Conservation (phyloP, 1,284 basidiomycete species). For the Filobasidium uniguttulatum region DNA sequence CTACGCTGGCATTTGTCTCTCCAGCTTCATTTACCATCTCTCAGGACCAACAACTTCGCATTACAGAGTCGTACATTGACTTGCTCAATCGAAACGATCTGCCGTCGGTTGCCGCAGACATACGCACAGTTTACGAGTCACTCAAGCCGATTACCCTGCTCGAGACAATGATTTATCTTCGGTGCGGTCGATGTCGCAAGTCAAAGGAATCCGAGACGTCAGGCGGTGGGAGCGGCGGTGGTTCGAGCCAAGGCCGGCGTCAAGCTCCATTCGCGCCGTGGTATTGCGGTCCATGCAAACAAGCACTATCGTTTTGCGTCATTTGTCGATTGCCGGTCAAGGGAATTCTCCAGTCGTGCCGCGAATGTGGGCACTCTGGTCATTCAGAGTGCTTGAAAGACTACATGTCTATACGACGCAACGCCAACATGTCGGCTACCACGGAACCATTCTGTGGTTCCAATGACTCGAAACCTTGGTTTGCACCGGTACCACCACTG, state of each 20-base stretch:
- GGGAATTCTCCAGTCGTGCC: conserved; percentile 4
- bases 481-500: background rate
- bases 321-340: conserved; percentile 13
- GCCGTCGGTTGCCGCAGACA: conserved; percentile 7
- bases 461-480: background rate
- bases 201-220: conserved; percentile 6
- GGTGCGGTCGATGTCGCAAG: conserved; percentile 10
- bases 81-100: conserved; percentile 11
- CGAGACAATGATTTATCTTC: conserved; percentile 10
- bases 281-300: conserved; percentile 11
- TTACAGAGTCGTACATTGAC: conserved; percentile 10
- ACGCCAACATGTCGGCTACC: background rate
- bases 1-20: conserved; percentile 7
- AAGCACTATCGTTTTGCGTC: conserved; percentile 5
- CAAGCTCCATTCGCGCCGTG: conserved; percentile 2
- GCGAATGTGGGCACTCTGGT: background rate
- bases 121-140: conserved; percentile 1
- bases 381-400: background rate
- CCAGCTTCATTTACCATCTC: conserved; percentile 1
- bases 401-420: background rate
- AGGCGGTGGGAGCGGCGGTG: background rate
- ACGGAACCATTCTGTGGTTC: background rate
- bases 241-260: too few relatives aligned
- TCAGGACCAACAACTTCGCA: conserved; percentile 1
- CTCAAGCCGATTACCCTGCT: conserved; percentile 5